Evolutionary conservation across 257 asterid species (phyloP).

Genomic region (Solanum virginianum): DNA sequence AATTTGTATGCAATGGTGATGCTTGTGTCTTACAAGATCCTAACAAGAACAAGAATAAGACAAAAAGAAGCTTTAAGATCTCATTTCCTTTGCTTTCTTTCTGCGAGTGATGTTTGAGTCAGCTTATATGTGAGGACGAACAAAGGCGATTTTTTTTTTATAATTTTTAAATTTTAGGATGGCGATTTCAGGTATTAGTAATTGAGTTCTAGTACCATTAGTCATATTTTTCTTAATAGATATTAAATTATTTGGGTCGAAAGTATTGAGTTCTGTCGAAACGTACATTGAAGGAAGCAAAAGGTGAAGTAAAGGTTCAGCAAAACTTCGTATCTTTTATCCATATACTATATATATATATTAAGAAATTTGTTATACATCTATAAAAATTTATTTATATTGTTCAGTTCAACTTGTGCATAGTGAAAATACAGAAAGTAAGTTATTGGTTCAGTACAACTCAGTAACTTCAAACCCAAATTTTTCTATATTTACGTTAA

Average conservation of each 20-base stretch:
- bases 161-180: background rate
- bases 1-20: background rate
- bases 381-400: too few species aligned
- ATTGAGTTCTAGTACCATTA: background rate
- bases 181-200: background rate
- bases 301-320: too few species aligned
- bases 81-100: background rate
- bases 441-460: background rate
- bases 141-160: background rate
- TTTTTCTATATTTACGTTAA: background rate
- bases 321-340: background rate
- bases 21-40: background rate
- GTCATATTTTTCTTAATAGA: background rate
- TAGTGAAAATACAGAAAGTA: background rate
- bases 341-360: too few species aligned
- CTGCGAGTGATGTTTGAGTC: background rate
- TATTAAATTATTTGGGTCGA: background rate
- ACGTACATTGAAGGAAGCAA: too few species aligned
- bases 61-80: background rate
- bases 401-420: background rate
- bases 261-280: too few species aligned
- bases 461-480: background rate
- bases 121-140: background rate
- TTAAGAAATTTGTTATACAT: background rate
- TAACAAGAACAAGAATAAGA: background rate